Evolutionary conservation across 768 basidiomycete genomes (phyloP).

Genomic region (Tubosaeta sp.): DNA sequence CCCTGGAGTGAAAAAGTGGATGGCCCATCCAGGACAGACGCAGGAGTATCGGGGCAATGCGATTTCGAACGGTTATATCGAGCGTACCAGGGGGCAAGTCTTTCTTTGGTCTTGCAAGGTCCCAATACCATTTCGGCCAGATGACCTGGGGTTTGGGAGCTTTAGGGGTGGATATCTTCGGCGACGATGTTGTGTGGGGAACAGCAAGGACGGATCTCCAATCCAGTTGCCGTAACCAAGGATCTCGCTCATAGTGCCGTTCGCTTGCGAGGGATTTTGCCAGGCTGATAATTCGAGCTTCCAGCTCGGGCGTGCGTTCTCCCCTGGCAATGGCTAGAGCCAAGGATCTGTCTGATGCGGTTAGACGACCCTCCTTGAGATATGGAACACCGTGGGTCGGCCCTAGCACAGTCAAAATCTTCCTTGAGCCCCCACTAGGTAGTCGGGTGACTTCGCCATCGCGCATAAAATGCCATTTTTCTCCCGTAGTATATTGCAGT

Average conservation of each 20-base stretch:
- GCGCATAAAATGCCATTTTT: slow-evolving; percentile 65
- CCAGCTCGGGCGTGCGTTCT: slow-evolving; percentile 32
- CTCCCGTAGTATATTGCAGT: slow-evolving; percentile 46
- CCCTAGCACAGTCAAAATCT: slow-evolving; percentile 43
- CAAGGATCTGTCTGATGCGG: slow-evolving; percentile 39
- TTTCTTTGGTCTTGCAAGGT: slow-evolving; percentile 72
- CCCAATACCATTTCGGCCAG: slow-evolving; percentile 99
- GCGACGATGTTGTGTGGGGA: neutral
- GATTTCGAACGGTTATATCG: slow-evolving; percentile 81
- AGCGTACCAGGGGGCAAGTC: slow-evolving; percentile 63
- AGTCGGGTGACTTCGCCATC: slow-evolving; percentile 34
- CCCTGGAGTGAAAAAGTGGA: slow-evolving; percentile 80
- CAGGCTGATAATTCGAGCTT: slow-evolving; percentile 36
- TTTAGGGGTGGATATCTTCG: slow-evolving; percentile 12
- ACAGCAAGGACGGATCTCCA: slow-evolving; percentile 45
- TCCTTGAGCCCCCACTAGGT: slow-evolving; percentile 39
- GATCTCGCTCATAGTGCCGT: slow-evolving; percentile 34
- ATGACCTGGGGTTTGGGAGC: slow-evolving; percentile 39
- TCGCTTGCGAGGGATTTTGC: slow-evolving; percentile 35
- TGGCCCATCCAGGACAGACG: slow-evolving; percentile 83
- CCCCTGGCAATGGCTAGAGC: slow-evolving; percentile 45
- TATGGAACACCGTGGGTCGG: slow-evolving; percentile 43
- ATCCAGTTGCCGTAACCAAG: slow-evolving; percentile 63
- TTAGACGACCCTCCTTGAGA: slow-evolving; percentile 41
- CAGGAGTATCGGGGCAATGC: slow-evolving; percentile 79